Evolutionary conservation across 805 yeast species (phyloP).

Genomic region (Brettanomyces nanus): DNA sequence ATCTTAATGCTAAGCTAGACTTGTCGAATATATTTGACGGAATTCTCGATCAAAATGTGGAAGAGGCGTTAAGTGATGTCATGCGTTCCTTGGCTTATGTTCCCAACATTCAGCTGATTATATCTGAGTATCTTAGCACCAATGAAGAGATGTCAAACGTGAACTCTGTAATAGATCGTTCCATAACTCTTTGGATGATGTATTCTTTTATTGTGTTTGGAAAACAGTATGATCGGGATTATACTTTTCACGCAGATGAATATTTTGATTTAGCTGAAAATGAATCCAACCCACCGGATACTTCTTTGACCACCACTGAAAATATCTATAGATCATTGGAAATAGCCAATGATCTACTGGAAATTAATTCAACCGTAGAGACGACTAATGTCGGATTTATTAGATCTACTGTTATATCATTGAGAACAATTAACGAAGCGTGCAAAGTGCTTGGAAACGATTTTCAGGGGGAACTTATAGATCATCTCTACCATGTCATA

Average conservation of each 20-base stretch:
- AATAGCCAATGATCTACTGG: conserved; percentile 2
- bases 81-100: conserved; percentile 4
- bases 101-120: neutral
- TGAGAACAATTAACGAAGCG: conserved; percentile 34
- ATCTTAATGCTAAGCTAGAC: no score
- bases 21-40: conserved; percentile 12
- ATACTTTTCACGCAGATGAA: conserved; percentile 16
- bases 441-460: conserved; percentile 27
- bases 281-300: neutral
- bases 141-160: conserved; percentile 3
- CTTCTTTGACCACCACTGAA: neutral
- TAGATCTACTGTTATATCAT: conserved; percentile 26
- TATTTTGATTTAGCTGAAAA: conserved; percentile 5
- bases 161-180: conserved; percentile 11
- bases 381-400: conserved; percentile 4
- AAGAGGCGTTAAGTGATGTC: conserved; percentile 10
- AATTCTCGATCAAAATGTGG: conserved; percentile 17
- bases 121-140: neutral
- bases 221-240: neutral
- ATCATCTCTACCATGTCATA: conserved; percentile 62
- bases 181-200: conserved; percentile 31
- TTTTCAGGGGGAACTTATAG: conserved; percentile 54
- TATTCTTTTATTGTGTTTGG: neutral
- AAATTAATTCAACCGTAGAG: conserved; percentile 5
- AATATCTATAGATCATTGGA: neutral